Evolutionary conservation across 2,329 filamentous ascomycete species (phyloP).

Genomic region (Diaporthe longicolla): DNA sequence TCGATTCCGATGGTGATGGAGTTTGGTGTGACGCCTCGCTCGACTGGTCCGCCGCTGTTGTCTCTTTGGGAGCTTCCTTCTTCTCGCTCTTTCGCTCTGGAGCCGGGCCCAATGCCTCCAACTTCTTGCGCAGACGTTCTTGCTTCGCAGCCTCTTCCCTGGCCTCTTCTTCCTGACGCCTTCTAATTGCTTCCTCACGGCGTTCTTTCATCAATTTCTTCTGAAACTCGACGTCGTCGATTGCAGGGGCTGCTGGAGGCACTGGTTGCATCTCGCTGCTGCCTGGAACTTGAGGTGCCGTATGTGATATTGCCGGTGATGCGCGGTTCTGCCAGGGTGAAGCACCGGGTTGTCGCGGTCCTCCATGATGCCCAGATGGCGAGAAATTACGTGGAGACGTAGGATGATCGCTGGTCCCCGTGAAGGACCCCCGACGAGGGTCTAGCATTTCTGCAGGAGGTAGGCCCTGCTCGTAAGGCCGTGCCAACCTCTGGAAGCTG

Average conservation of each 20-base stretch:
- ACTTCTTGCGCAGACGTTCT: constrained; percentile 79
- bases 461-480: constrained; percentile 58
- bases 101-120: constrained; percentile 77
- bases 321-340: constrained; percentile 58
- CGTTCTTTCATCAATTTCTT: constrained; percentile 82
- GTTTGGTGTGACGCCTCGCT: constrained; percentile 40
- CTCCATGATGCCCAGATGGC: constrained; percentile 53
- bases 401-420: constrained; percentile 65
- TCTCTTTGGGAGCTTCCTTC: constrained; percentile 65
- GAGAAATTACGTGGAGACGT: constrained; percentile 62
- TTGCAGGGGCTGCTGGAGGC: constrained; percentile 51
- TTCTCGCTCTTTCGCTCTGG: constrained; percentile 72
- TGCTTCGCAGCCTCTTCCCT: constrained; percentile 79
- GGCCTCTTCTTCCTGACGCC: constrained; percentile 76
- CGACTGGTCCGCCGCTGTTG: constrained; percentile 46
- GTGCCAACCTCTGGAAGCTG: constrained; percentile 69
- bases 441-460: constrained; percentile 60
- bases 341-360: constrained; percentile 49
- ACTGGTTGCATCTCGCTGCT: constrained; percentile 50
- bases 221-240: constrained; percentile 73
- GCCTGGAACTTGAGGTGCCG: constrained; percentile 52
- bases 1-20: constrained; percentile 19
- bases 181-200: constrained; percentile 77
- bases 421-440: constrained; percentile 63
- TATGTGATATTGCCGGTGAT: constrained; percentile 60